These are phyloP conservation scores for Cornus suecica DNA, from an alignment of 148 eudicot species.

Conservation along the genomic window DNA sequence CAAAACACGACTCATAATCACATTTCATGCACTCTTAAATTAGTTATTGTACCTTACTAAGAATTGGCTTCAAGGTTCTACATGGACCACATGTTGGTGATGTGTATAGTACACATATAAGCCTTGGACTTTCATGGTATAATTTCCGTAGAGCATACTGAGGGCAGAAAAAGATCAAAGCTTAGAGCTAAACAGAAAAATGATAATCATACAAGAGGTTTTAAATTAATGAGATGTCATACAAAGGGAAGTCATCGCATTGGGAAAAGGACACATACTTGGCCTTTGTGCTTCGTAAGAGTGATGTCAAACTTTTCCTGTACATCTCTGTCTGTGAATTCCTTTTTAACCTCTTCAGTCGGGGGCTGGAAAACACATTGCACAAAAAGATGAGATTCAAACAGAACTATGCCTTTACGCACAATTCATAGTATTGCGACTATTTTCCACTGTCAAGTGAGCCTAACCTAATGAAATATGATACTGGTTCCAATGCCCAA, in stretches of 20 bases:
- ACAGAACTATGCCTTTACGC: background rate
- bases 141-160: conserved; percentile 98
- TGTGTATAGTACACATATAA: conserved; percentile 83
- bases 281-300: conserved; percentile 86
- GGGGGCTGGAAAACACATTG: conserved; percentile 45
- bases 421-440: background rate
- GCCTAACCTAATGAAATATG: background rate
- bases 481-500: too few species aligned
- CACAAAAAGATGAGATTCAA: background rate
- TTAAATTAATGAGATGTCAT: background rate
- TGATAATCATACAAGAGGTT: background rate
- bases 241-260: background rate
- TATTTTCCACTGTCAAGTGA: background rate
- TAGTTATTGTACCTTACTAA: conserved; percentile 65
- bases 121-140: conserved; percentile 97
- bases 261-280: conserved; percentile 39
- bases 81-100: conserved; percentile 98
- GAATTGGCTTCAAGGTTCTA: conserved; percentile 95
- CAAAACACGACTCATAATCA: background rate
- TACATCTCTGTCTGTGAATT: conserved; percentile 63
- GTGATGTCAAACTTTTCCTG: conserved; percentile 75
- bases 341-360: conserved; percentile 81
- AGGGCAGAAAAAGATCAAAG: conserved; percentile 12
- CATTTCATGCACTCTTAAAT: background rate
- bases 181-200: conserved; percentile 10